Base-by-base conservation (phyloP, 306 rosid species). In the Quercus cerris region DNA sequence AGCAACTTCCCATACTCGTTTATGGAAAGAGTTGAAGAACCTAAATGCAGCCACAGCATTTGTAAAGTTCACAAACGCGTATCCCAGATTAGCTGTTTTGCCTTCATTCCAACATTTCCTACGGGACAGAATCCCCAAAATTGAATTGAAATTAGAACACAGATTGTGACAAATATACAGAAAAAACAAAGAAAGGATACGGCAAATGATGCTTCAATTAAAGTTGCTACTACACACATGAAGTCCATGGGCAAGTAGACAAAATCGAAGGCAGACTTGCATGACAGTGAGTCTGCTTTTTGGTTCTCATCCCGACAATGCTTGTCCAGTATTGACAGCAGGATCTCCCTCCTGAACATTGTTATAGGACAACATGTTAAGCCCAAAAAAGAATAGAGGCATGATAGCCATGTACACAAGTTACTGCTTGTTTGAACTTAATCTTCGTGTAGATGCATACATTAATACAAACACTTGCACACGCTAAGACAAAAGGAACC, bases 51-150 rank as follows among this genome's bases (percentile, higher is more conserved):
- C 94, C 0, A 2, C 4, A 0, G 88, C 6, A 1, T 76, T 78
- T 0, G 86, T 88, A 8, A 93, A 93, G 41, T 90, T 92, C 0
- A 92, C 93, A 23, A 92, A 92, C 0, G 94, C 93, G 19, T 92
- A 90, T 0, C 97, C 93, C 57, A 92, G 66, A 84, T 92, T 92
- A 0, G 88, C 56, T 2, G 56, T 55, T 51, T 22, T 85, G 0
- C 66, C 20, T 3, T 86, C 64, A 1, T 7, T 1, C 30, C 90
- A 86, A 25, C 9, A 82, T 22, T 80, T 85, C 52, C 93, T 90
- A 25, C 4, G 13, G 35, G 28, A 57, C 13, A 2, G 0, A 18
- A 49, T 11, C 38, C 33, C 4, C 12, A 23, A 54, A 52, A 4
- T 17, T 4, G 6, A 19, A 14, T 19, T 3, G 6, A 20, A 19